Evolutionary conservation across 768 basidiomycete genomes (phyloP).

Genomic region (Tricholoma sp.): DNA sequence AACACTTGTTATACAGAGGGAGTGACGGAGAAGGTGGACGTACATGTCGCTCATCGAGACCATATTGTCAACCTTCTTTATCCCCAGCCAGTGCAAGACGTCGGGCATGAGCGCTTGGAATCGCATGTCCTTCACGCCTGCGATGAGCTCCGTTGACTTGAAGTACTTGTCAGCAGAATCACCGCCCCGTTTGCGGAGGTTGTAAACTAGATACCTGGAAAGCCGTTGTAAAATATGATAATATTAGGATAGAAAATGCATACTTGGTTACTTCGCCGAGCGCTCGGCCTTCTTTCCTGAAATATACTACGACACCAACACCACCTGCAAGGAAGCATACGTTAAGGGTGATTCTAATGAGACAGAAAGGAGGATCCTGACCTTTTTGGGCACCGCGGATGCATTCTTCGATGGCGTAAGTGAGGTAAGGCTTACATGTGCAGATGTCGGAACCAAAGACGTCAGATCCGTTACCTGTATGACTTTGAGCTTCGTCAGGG

Average conservation of each 20-base stretch:
- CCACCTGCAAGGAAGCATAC: conserved; percentile 45
- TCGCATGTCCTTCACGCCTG: conserved; percentile 95
- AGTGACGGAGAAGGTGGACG: conserved; percentile 14
- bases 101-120: conserved; percentile 96
- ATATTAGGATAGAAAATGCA: conserved; percentile 15
- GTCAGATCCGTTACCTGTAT: conserved; percentile 85
- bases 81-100: conserved; percentile 91
- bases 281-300: conserved; percentile 90
- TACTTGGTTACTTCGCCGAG: conserved; percentile 92
- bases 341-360: background rate
- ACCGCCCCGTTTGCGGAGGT: conserved; percentile 90
- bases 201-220: conserved; percentile 85
- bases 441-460: conserved; percentile 94
- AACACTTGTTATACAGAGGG: background rate
- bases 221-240: background rate
- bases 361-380: background rate
- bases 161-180: conserved; percentile 94
- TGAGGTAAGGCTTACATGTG: conserved; percentile 90
- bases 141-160: conserved; percentile 87
- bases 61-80: conserved; percentile 86
- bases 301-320: conserved; percentile 91
- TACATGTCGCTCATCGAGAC: conserved; percentile 88
- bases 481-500: background rate
- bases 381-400: conserved; percentile 61
- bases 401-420: conserved; percentile 91